Evolutionary conservation across 345 rosid genomes (phyloP).

Genomic region (Adansonia digitata): DNA sequence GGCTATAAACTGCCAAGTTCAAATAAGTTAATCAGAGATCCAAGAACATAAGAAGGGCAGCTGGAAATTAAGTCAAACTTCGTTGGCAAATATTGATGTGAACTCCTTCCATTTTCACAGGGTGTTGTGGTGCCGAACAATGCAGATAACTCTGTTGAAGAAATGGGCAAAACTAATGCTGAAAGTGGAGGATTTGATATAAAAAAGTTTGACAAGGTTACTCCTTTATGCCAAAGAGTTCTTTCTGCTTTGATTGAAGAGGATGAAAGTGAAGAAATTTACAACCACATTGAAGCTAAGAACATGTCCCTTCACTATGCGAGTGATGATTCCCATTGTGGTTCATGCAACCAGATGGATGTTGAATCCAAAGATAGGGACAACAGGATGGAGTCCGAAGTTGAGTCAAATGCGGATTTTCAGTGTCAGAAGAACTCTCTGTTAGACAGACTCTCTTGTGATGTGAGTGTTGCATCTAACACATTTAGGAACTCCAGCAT

Average conservation of each 20-base stretch:
- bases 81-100: background rate
- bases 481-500: constrained; percentile 55
- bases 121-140: constrained; percentile 43
- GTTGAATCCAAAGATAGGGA: constrained; percentile 78
- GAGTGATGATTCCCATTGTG: constrained; percentile 96
- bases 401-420: constrained; percentile 68
- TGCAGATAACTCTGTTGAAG: constrained; percentile 38
- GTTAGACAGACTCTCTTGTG: constrained; percentile 65
- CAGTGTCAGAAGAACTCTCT: constrained; percentile 58
- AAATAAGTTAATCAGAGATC: too few relatives aligned
- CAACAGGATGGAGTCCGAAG: constrained; percentile 89
- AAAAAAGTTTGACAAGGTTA: constrained; percentile 53
- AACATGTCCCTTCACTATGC: constrained; percentile 72
- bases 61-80: constrained; percentile 3
- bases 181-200: constrained; percentile 42
- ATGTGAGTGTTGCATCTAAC: constrained; percentile 61
- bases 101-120: constrained; percentile 30
- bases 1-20: background rate
- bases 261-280: constrained; percentile 81
- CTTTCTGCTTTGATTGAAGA: constrained; percentile 93
- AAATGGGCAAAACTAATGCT: constrained; percentile 34
- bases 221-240: constrained; percentile 77
- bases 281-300: constrained; percentile 56
- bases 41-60: background rate
- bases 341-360: constrained; percentile 84